Evolutionary conservation across 352 stramenopile genomes (phyloP).

Genomic region (Phytopythium mirpurense): DNA sequence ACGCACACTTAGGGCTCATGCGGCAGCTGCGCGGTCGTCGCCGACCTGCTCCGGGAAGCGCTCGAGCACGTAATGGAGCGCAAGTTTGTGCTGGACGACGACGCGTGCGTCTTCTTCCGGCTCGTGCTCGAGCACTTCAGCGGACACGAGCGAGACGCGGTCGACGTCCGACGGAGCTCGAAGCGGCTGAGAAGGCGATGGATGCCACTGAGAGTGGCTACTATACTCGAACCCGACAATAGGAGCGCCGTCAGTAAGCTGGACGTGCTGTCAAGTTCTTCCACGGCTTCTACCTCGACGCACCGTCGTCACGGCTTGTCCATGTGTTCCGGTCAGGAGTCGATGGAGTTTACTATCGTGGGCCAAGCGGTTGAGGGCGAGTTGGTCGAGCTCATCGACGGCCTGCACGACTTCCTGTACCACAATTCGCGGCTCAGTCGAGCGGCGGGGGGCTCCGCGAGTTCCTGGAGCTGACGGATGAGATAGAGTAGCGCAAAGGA

Average conservation of each 20-base stretch:
- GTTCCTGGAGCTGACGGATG: constrained; percentile 5
- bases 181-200: not conserved
- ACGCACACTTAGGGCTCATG: constrained; percentile 1
- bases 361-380: not conserved
- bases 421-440: constrained; percentile 10
- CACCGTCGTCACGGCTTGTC: too few relatives aligned
- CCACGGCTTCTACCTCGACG: not conserved
- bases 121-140: constrained; percentile 19
- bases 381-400: constrained; percentile 11
- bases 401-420: constrained; percentile 13
- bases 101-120: constrained; percentile 27
- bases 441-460: constrained; percentile 4
- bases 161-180: not conserved
- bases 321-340: not conserved
- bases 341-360: not conserved
- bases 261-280: not conserved
- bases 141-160: constrained; percentile 12
- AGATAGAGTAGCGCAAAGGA: not conserved
- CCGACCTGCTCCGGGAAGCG: constrained; percentile 11
- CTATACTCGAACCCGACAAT: too few relatives aligned
- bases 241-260: too few relatives aligned
- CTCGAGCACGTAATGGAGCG: constrained; percentile 21
- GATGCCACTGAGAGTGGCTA: too few relatives aligned
- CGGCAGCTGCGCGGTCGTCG: not conserved
- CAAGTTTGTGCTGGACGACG: constrained; percentile 27